These are phyloP conservation scores for Tricholoma hemisulphureum DNA, from an alignment of 768 basidiomycete genomes.

Conservation along the genomic window DNA sequence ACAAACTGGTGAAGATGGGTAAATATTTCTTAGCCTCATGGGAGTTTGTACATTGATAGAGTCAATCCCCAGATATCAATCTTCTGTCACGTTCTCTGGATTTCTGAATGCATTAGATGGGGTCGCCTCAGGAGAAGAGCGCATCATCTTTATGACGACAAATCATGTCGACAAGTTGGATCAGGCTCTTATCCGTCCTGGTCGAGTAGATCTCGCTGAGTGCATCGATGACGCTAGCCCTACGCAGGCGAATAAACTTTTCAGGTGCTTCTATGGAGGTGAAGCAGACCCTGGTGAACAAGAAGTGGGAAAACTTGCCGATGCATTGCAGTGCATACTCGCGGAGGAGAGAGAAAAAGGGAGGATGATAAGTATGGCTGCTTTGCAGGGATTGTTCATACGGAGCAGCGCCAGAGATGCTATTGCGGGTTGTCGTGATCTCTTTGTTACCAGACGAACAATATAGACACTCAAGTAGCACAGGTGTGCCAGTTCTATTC, in stretches of 20 bases:
- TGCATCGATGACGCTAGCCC: conserved; percentile 86
- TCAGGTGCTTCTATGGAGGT: conserved; percentile 79
- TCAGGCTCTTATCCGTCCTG: conserved; percentile 92
- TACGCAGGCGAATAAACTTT: conserved; percentile 73
- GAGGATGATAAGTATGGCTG: conserved; percentile 87
- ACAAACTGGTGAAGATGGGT: conserved; percentile 92
- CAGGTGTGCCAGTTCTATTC: too few species aligned
- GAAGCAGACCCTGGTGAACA: conserved; percentile 34
- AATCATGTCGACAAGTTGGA: conserved; percentile 90
- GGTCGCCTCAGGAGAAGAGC: conserved; percentile 95
- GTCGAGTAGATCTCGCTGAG: conserved; percentile 86
- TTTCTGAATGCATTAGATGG: conserved; percentile 97
- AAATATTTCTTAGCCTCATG: conserved; percentile 23
- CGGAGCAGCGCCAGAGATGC: conserved; percentile 61
- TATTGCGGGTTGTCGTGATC: conserved; percentile 46
- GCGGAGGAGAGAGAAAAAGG: conserved; percentile 49
- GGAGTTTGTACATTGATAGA: conserved; percentile 1
- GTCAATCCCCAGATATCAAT: conserved; percentile 70
- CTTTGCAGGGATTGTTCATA: conserved; percentile 94
- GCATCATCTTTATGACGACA: conserved; percentile 99
- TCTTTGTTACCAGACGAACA: conserved; percentile 35
- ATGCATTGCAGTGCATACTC: conserved; percentile 53
- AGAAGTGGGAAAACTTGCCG: conserved; percentile 46
- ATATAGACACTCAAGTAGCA: too few species aligned
- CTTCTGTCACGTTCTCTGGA: conserved; percentile 95